A percentile compares a stretch with the other conserved stretches of the same genome.
Conservation (phyloP, 352 stramenopile genomes). For the Globisporangium irregulare region DNA sequence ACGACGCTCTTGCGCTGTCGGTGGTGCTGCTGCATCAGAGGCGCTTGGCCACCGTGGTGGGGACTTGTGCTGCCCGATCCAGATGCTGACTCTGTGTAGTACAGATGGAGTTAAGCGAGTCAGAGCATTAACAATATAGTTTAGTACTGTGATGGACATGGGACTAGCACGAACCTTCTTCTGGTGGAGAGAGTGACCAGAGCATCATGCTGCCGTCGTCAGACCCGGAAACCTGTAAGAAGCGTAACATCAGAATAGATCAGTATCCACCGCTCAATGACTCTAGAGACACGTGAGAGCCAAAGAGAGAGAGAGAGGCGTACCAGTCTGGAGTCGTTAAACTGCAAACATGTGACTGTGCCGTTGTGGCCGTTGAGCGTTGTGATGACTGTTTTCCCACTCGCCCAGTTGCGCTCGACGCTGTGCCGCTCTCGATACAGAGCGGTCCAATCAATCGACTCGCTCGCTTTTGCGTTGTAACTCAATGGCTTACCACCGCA, state of each 20-base stretch:
- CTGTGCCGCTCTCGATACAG: constrained; percentile 25
- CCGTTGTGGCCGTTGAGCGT: constrained; percentile 28
- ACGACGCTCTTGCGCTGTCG: constrained; percentile 24
- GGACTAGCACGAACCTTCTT: constrained; percentile 13
- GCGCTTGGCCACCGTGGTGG: not conserved
- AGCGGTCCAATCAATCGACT: constrained; percentile 13
- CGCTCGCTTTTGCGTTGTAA: not conserved
- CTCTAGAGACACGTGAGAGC: not conserved
- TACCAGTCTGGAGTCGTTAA: constrained; percentile 21
- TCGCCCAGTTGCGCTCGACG: constrained; percentile 25
- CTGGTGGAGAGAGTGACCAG: constrained; percentile 22
- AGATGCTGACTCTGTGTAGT: not conserved
- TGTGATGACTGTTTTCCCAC: constrained; percentile 23
- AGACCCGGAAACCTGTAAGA: constrained; percentile 24
- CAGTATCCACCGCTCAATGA: not conserved
- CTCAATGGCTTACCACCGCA: not conserved
- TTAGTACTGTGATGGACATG: not conserved
- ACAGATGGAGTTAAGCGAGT: not conserved
- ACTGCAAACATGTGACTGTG: constrained; percentile 30
- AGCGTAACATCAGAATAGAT: not conserved
- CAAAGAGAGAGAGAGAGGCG: not conserved
- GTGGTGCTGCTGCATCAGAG: constrained; percentile 29
- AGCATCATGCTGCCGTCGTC: constrained; percentile 37
- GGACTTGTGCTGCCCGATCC: not conserved
- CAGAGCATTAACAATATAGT: not conserved